Evolutionary conservation across 176 grass and related monocot species (phyloP), one percentile per base, ranked within the genome.

Genomic region (Alloteropsis semialata): DNA sequence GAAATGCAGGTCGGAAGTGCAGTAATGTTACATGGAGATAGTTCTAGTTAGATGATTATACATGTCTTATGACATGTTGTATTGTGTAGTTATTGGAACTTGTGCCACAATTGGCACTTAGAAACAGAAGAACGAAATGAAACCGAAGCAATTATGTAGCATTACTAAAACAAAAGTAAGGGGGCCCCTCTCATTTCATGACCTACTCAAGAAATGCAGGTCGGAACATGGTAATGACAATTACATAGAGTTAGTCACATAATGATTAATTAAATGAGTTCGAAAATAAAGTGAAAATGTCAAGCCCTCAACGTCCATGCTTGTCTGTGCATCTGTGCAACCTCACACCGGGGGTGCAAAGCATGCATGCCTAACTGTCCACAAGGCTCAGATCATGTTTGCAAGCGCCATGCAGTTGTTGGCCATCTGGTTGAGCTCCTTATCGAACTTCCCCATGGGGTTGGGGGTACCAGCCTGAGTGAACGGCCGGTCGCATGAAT

Each of bases 381-480:
- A 10, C 39, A 70, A 38, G 18, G 7, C 24, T 89, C 51, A 89
- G 16, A 89, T 77, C 77, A 77, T 70, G 72, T 70, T 81, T 65
- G 82, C 88, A 32, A 89, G 77, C 21, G 78, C 16, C 88, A 89
- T 89, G 82, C 88, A 89, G 54, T 89, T 89, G 4, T 64, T 81
- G 16, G 88, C 88, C 58, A 89, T 89, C 71, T 89, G 62, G 63
- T 29, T 81, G 64, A 89, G 82, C 43, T 43, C 77, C 11, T 18
- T 15, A 65, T 89, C 82, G 27, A 85, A 64, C 77, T 81, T 76
- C 1, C 21, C 70, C 88, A 89, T 76, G 5, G 88, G 88, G 36
- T 89, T 89, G 5, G 15, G 72, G 55, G 51, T 25, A 2, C 27
- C 78, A 3, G 54, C 70, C 56, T 85, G 55, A 45, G 53, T 34